These are phyloP conservation scores for Fagus sylvatica DNA, from an alignment of 306 rosid genomes.

Conservation along the genomic window DNA sequence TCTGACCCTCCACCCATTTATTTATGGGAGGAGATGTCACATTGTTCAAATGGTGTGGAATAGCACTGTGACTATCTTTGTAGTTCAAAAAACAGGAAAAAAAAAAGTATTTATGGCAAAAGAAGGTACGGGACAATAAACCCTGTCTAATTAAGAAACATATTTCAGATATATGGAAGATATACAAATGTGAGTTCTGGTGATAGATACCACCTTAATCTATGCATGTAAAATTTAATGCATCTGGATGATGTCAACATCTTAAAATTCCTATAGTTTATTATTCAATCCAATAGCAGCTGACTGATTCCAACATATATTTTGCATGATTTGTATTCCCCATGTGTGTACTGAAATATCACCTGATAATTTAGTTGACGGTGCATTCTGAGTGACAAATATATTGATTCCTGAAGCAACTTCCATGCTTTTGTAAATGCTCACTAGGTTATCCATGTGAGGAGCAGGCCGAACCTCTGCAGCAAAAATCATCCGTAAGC, in stretches of 20 bases:
- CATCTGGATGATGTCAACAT: background rate
- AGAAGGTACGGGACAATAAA: background rate
- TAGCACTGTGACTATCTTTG: background rate
- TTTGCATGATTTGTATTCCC: background rate
- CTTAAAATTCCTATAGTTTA: background rate
- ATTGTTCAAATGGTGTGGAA: background rate
- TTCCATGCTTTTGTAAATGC: conserved; percentile 89
- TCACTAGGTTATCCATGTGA: conserved; percentile 87
- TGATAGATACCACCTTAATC: background rate
- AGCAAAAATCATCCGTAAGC: background rate
- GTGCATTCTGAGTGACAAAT: conserved; percentile 62
- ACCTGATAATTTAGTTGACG: conserved; percentile 59
- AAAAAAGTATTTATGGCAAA: background rate
- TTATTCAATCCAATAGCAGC: background rate
- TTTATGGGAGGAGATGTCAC: background rate
- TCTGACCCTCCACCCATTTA: background rate
- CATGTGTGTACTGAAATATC: background rate
- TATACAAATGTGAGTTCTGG: background rate
- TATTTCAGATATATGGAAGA: background rate
- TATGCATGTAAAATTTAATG: background rate
- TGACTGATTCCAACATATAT: background rate
- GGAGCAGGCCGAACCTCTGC: conserved; percentile 90
- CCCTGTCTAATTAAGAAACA: conserved; percentile 2
- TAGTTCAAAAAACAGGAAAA: background rate
- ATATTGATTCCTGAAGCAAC: conserved; percentile 65